These are phyloP conservation scores for Haematococcus sp. DNA, from an alignment of 139 green algal species.

Conservation along the genomic window DNA sequence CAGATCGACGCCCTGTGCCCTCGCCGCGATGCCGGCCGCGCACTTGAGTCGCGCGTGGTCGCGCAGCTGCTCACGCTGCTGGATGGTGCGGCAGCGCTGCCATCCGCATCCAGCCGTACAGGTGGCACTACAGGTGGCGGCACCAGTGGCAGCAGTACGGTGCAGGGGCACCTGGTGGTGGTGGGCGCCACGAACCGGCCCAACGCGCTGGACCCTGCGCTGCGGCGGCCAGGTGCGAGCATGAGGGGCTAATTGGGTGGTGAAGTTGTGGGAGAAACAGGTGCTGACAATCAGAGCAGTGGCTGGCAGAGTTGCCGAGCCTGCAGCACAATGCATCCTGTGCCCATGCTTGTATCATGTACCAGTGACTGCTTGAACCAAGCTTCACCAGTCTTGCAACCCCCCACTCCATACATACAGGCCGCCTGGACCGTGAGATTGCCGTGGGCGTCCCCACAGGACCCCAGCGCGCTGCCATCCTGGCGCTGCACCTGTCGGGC, in stretches of 20 bases:
- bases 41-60: slow-evolving; percentile 83
- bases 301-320: too few relatives aligned
- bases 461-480: slow-evolving; percentile 38
- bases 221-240: slow-evolving; percentile 48
- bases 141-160: not conserved
- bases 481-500: slow-evolving; percentile 13
- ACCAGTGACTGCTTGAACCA: too few relatives aligned
- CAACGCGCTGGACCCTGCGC: slow-evolving; percentile 85
- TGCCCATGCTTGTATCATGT: too few relatives aligned
- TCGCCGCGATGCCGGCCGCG: slow-evolving; percentile 42
- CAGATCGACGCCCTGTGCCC: slow-evolving; percentile 86
- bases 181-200: slow-evolving; percentile 87
- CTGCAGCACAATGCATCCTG: too few relatives aligned
- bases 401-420: slow-evolving; percentile 43
- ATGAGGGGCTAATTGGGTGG: too few relatives aligned
- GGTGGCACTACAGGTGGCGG: not conserved
- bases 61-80: slow-evolving; percentile 94
- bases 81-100: slow-evolving; percentile 55
- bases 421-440: slow-evolving; percentile 87
- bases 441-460: slow-evolving; percentile 59
- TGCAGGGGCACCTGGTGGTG: slow-evolving; percentile 59
- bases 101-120: not conserved
- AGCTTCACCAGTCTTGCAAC: too few relatives aligned
- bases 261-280: too few relatives aligned
- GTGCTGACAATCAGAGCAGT: too few relatives aligned